These are phyloP conservation scores for Aspergillus intermedius DNA, from an alignment of 2,329 filamentous ascomycete species.

Conservation along the genomic window DNA sequence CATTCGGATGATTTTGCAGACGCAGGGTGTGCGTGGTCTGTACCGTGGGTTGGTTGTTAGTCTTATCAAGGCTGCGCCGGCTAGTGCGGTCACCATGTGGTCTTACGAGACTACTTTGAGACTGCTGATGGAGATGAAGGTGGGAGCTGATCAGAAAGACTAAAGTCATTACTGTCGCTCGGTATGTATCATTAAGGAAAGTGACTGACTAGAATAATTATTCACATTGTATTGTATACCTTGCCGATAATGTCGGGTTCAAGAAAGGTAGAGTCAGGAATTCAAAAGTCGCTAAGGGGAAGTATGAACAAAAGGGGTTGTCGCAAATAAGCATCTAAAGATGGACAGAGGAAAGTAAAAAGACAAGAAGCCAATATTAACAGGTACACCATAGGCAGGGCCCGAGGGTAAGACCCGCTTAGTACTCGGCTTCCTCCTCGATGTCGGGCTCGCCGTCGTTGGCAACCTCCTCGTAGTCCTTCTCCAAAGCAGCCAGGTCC, in stretches of 20 bases:
- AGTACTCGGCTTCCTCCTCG: conserved; percentile 43
- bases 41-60: conserved; percentile 87
- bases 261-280: neutral
- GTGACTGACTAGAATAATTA: neutral
- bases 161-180: neutral
- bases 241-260: neutral
- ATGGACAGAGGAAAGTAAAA: conserved; percentile 12
- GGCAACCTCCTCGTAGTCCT: conserved; percentile 81
- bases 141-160: conserved; percentile 3
- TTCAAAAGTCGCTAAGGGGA: conserved; percentile 10
- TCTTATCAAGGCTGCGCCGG: conserved; percentile 87
- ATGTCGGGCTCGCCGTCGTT: conserved; percentile 60
- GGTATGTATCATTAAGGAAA: too few species aligned
- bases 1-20: conserved; percentile 59
- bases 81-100: conserved; percentile 89
- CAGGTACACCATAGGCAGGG: neutral
- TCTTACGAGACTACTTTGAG: conserved; percentile 75
- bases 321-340: conserved; percentile 13
- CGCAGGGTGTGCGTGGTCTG: conserved; percentile 71
- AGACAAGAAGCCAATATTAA: conserved; percentile 5
- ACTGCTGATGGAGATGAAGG: conserved; percentile 43
- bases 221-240: conserved; percentile 6
- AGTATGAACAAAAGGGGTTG: conserved; percentile 19
- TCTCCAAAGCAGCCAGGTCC: conserved; percentile 77
- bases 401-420: conserved; percentile 5